A percentile compares a stretch with the other conserved stretches of the same genome.
Evolutionary conservation across 1,139 yeast species (phyloP).

Genomic region (Saccharomyces pastorianus): DNA sequence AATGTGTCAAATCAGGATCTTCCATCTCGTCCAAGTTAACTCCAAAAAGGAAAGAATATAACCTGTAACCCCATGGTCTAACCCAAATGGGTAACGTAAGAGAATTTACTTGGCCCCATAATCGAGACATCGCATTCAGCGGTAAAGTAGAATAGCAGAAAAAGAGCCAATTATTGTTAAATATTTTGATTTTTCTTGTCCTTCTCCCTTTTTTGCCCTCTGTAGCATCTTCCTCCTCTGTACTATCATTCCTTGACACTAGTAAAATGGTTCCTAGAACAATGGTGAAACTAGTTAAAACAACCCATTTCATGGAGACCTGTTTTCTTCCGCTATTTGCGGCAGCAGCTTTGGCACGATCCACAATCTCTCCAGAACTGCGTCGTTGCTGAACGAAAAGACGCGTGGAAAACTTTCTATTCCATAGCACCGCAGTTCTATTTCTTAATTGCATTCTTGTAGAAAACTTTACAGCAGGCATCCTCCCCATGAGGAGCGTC

Average conservation of each 20-base stretch:
- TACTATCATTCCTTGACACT: slow-evolving; percentile 18
- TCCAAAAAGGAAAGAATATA: slow-evolving; percentile 77
- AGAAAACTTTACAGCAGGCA: slow-evolving; percentile 15
- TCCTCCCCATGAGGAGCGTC: slow-evolving; percentile 11
- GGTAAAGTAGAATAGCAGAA: slow-evolving; percentile 89
- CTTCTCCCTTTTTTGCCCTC: slow-evolving; percentile 1
- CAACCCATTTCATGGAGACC: slow-evolving; percentile 41
- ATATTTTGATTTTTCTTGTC: slow-evolving; percentile 20
- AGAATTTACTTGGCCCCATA: slow-evolving; percentile 90
- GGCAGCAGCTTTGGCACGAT: slow-evolving; percentile 5
- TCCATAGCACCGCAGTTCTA: slow-evolving; percentile 22
- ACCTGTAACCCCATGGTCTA: slow-evolving; percentile 70
- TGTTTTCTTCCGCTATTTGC: slow-evolving; percentile 3
- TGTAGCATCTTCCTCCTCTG: slow-evolving; percentile 23
- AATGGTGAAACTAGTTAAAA: slow-evolving; percentile 27
- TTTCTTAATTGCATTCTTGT: slow-evolving; percentile 19
- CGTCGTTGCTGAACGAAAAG: slow-evolving; percentile 8
- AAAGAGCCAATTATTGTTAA: slow-evolving; percentile 68
- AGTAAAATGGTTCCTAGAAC: slow-evolving; percentile 24
- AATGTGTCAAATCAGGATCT: slow-evolving; percentile 68
- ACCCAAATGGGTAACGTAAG: slow-evolving; percentile 82
- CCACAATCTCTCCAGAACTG: slow-evolving; percentile 9
- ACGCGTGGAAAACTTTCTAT: slow-evolving; percentile 19
- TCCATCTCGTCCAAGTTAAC: slow-evolving; percentile 85
- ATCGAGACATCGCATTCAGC: slow-evolving; percentile 76